These are phyloP conservation scores for Nymphaea thermarum DNA, from an alignment of 164 flowering plant species.

Conservation along the genomic window DNA sequence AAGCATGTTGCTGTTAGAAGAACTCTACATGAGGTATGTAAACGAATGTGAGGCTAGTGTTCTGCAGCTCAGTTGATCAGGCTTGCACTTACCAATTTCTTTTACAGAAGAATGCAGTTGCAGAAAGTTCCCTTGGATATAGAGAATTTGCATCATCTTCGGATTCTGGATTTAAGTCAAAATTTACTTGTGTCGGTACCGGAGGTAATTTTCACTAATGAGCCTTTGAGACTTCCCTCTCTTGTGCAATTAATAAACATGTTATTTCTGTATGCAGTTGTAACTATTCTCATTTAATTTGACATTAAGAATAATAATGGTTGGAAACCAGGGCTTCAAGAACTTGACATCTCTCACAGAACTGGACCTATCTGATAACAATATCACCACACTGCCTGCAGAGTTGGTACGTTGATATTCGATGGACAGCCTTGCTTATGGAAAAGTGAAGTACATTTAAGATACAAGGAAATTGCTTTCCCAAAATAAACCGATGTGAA, in stretches of 20 bases:
- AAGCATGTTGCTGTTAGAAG: slow-evolving; percentile 57
- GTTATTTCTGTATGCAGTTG: neutral
- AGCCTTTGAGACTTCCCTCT: neutral
- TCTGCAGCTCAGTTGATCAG: neutral
- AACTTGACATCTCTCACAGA: slow-evolving; percentile 57
- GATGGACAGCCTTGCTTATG: neutral
- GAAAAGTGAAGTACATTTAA: neutral
- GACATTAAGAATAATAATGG: neutral
- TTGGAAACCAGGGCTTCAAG: slow-evolving; percentile 50
- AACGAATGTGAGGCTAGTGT: neutral
- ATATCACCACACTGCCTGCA: slow-evolving; percentile 60
- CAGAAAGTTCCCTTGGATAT: slow-evolving; percentile 56
- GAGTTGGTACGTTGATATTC: slow-evolving; percentile 39
- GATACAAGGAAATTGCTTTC: too few species aligned
- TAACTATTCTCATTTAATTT: neutral
- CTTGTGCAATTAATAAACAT: neutral
- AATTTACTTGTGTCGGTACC: slow-evolving; percentile 65
- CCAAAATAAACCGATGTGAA: too few species aligned
- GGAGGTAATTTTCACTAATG: slow-evolving; percentile 31
- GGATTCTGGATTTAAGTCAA: slow-evolving; percentile 81
- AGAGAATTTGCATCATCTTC: slow-evolving; percentile 40
- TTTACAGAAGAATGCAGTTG: slow-evolving; percentile 56
- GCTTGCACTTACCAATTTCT: neutral
- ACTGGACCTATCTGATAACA: slow-evolving; percentile 77
- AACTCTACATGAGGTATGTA: slow-evolving; percentile 77